Percentiles rank a stretch among this genome's conserved stretches.
Evolutionary conservation across 106 monocot species (phyloP).

Genomic region (Agapanthus africanus): DNA sequence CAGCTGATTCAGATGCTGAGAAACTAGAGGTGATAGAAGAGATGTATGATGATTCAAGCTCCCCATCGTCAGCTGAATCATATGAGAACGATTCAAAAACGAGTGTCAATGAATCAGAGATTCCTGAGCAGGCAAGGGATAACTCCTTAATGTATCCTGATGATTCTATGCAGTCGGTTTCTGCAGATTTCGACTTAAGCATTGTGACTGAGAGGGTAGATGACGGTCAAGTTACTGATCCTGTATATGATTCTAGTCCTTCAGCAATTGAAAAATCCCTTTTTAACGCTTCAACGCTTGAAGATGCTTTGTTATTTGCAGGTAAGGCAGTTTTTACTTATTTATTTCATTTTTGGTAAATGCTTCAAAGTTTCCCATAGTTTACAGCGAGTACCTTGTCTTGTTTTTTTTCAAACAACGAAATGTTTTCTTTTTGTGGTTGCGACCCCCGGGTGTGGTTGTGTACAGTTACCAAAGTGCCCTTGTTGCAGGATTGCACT

Average conservation of each 20-base stretch:
- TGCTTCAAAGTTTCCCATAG: no score
- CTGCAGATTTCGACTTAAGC: not conserved
- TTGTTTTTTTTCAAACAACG: no score
- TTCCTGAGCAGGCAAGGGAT: not conserved
- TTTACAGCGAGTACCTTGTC: no score
- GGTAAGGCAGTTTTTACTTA: conserved; percentile 9
- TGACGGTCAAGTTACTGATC: conserved; percentile 30
- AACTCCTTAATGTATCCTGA: conserved; percentile 6
- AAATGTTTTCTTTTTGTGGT: no score
- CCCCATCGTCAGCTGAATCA: conserved; percentile 30
- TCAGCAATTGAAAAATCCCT: conserved; percentile 36
- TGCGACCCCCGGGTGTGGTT: no score
- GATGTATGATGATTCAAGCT: conserved; percentile 23
- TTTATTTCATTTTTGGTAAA: no score
- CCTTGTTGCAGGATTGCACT: no score
- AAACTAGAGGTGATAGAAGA: conserved; percentile 18
- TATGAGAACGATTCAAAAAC: conserved; percentile 11
- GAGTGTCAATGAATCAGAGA: conserved; percentile 7
- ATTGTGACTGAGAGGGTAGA: conserved; percentile 13
- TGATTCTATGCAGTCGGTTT: not conserved
- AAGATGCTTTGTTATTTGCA: conserved; percentile 18
- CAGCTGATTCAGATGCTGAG: conserved; percentile 7
- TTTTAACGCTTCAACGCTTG: conserved; percentile 18
- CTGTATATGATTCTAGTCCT: conserved; percentile 77
- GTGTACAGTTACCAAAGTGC: no score